Evolutionary conservation across 179 eudicot species (phyloP).

Genomic region (Sideroxylon spinosum): DNA sequence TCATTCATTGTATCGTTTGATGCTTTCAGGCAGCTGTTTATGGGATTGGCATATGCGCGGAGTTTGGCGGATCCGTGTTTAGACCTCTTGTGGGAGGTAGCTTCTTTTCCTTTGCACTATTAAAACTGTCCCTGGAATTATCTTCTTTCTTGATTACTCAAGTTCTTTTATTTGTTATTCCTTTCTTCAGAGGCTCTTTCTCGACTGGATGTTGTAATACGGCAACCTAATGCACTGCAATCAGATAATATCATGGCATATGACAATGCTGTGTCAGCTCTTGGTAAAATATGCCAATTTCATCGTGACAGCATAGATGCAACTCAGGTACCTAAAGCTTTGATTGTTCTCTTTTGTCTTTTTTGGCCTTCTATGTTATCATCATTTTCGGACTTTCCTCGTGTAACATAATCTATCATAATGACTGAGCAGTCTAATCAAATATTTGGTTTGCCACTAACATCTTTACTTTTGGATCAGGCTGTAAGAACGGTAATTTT

Average conservation of each 20-base stretch:
- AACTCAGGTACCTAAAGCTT: slow-evolving; percentile 50
- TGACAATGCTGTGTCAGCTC: slow-evolving; percentile 92
- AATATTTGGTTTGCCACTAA: background rate
- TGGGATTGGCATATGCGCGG: slow-evolving; percentile 92
- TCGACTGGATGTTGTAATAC: slow-evolving; percentile 59
- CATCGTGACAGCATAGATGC: slow-evolving; percentile 81
- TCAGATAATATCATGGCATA: slow-evolving; percentile 80
- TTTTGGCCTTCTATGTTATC: background rate
- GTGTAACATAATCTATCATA: background rate
- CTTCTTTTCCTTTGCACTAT: background rate
- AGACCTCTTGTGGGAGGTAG: slow-evolving; percentile 78
- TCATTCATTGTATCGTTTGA: background rate
- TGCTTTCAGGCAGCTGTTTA: slow-evolving; percentile 72
- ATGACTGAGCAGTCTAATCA: background rate
- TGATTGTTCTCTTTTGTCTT: background rate
- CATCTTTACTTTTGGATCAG: too few relatives aligned
- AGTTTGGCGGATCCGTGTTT: slow-evolving; percentile 70
- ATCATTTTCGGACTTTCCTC: background rate
- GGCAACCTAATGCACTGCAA: slow-evolving; percentile 58
- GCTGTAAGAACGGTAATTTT: too few relatives aligned
- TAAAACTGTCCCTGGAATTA: background rate
- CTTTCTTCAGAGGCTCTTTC: slow-evolving; percentile 69
- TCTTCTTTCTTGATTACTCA: background rate
- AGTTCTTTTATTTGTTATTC: background rate
- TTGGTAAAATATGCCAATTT: slow-evolving; percentile 76